Base-by-base conservation (phyloP, 768 basidiomycete species). In the Boletus subcaerulescens region DNA sequence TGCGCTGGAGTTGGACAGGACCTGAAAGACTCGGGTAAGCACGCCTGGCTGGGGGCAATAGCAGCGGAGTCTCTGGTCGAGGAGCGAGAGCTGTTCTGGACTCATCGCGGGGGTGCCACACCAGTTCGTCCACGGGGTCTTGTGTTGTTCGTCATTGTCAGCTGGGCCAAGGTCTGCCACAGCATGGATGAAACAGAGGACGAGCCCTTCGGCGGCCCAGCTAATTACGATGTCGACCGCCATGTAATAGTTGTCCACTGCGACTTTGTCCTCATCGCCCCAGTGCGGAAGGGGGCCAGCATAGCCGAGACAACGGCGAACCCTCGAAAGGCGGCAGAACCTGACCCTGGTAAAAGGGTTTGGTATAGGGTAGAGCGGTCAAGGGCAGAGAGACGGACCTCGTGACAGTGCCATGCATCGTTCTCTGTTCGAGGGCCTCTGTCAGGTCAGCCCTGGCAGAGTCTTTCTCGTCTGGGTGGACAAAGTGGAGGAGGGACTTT, bases 151-250 rank as follows among this genome's bases (percentile, higher is more conserved):
- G 70, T 91, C 86, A 63, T 91, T 89, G 76, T 92, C 89, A 11
- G 72, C 73, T 48, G 80, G 77, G 14, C 70, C 78, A 54, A 89
- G 78, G 77, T 93, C 90, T 56, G 83, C 82, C 32, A 84, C 83
- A 40, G 91, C 91, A 64, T 94, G 91, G 46, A 93, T 82, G 76
- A 94, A 94, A 70, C 91, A 93, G 33, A 94, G 77, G 55, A 93
- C 89, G 66, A 94, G 82, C 54, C 85, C 87, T 57, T 93, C 88
- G 15, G 89, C 89, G 47, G 89, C 91, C 83, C 86, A 89, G 71
- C 92, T 94, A 66, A 92, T 88, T 64, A 93, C 91, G 64, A 94
- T 84, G 72, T 94, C 91, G 56, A 90, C 87, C 6, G 86, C 85
- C 83, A 93, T 86, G 70, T 92, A 93, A 66, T 91, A 75, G 29